Percentiles rank a stretch among this genome's conserved stretches.
phyloP scores from a whole-genome alignment of 148 eudicot species.

The Silene conica region DNA sequence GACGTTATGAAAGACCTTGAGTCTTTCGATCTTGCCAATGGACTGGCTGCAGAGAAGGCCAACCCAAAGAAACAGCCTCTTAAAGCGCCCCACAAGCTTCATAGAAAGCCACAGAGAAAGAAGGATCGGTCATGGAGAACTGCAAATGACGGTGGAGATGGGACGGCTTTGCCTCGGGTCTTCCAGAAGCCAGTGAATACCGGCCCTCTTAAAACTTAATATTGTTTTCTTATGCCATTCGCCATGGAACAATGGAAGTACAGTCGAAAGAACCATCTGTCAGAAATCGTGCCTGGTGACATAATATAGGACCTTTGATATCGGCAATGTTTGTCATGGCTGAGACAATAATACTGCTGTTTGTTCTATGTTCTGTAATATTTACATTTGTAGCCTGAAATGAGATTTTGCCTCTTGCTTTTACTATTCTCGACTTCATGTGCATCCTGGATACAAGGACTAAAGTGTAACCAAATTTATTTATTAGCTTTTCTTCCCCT shows the following conservation, averaged over 20 bases:
- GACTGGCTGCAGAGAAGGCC: conserved; percentile 38
- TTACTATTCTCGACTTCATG: not conserved
- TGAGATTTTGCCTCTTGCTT: conserved; percentile 6
- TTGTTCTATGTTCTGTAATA: not conserved
- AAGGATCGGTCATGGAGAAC: conserved; percentile 94
- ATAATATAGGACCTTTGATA: not conserved
- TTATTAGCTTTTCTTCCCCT: not conserved
- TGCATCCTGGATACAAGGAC: not conserved
- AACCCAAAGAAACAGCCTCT: conserved; percentile 39
- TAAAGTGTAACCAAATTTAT: not conserved
- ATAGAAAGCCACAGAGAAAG: conserved; percentile 80
- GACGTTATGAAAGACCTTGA: conserved; percentile 68
- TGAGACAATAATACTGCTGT: not conserved
- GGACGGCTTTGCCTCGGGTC: conserved; percentile 70
- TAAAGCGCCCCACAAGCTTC: conserved; percentile 67
- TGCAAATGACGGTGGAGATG: conserved; percentile 66
- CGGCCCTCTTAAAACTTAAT: conserved; percentile 33
- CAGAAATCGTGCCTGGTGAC: not conserved
- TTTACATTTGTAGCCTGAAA: not conserved
- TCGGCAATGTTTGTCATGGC: conserved; percentile 9
- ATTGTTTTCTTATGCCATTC: not conserved
- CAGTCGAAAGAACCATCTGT: not conserved
- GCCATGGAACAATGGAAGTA: not conserved
- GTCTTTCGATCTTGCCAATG: conserved; percentile 70
- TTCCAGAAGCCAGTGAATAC: conserved; percentile 66